Conservation (phyloP, 352 stramenopile genomes). For the Globisporangium polare region DNA sequence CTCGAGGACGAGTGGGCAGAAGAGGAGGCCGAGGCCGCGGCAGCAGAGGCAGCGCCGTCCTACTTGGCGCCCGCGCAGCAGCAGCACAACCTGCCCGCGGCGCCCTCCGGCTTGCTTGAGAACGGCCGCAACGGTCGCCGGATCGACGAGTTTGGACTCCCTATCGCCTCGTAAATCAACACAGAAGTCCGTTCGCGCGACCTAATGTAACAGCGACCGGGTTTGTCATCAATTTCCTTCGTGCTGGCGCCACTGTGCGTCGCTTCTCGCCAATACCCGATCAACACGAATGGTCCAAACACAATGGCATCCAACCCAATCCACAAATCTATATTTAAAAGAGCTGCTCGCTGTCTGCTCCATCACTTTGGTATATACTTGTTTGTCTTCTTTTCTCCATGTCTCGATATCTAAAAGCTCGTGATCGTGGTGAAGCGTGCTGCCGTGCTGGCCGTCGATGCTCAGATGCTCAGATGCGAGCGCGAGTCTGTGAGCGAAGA, state of each 20-base stretch:
- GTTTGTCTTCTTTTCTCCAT: not conserved
- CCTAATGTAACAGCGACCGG: conserved; percentile 2
- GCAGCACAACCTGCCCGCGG: conserved; percentile 55
- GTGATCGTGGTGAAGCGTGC: not conserved
- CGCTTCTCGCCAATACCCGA: no score
- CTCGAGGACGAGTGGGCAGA: conserved; percentile 92
- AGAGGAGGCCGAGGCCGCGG: conserved; percentile 49
- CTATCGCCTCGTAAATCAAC: conserved; percentile 23
- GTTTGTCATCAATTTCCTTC: not conserved
- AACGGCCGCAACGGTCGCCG: conserved; percentile 19
- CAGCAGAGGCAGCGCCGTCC: conserved; percentile 49
- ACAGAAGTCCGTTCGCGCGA: not conserved
- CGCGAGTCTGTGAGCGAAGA: no score
- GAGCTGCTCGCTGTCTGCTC: conserved; percentile 1
- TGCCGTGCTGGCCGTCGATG: not conserved
- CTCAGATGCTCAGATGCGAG: no score
- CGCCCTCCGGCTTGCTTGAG: conserved; percentile 43
- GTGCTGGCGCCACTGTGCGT: no score
- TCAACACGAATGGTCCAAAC: not conserved
- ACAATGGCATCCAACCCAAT: conserved; percentile 12
- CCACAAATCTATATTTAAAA: conserved; percentile 17
- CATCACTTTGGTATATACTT: conserved; percentile 12
- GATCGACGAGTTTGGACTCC: conserved; percentile 78
- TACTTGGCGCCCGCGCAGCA: conserved; percentile 54
- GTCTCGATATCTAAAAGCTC: conserved; percentile 3